Conservation (phyloP, 108 stramenopile species). For the Chaetoceros tenuissimus region DNA sequence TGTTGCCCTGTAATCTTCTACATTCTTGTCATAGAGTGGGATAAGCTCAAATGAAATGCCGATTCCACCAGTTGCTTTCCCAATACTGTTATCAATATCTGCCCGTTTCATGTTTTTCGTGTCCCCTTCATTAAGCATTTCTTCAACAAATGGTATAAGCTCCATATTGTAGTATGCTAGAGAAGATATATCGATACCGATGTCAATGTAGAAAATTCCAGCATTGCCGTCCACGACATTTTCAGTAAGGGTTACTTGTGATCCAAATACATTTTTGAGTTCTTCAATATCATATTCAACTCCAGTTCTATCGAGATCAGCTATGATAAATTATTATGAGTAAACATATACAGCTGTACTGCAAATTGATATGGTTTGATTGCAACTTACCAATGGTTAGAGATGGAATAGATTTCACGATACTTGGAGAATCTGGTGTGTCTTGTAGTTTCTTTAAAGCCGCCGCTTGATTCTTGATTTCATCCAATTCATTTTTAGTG, state of each 20-base stretch:
- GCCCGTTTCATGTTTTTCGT: slow-evolving; percentile 14
- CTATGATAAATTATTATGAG: neutral
- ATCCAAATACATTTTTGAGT: slow-evolving; percentile 28
- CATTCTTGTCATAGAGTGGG: slow-evolving; percentile 20
- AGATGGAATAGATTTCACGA: slow-evolving; percentile 60
- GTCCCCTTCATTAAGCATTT: slow-evolving; percentile 68
- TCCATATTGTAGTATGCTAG: slow-evolving; percentile 65
- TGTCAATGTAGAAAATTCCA: slow-evolving; percentile 82
- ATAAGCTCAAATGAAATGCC: slow-evolving; percentile 36
- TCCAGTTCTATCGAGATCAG: slow-evolving; percentile 28
- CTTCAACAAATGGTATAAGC: slow-evolving; percentile 62
- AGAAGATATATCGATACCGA: slow-evolving; percentile 72
- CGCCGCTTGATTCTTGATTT: slow-evolving; percentile 46
- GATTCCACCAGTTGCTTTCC: slow-evolving; percentile 66
- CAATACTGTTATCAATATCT: slow-evolving; percentile 39
- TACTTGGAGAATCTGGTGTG: slow-evolving; percentile 64
- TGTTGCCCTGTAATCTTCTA: slow-evolving; percentile 37
- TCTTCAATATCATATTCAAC: slow-evolving; percentile 56
- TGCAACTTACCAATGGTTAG: slow-evolving; percentile 42
- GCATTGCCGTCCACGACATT: slow-evolving; percentile 54
- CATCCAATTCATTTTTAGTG: slow-evolving; percentile 30
- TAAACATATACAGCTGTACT: neutral
- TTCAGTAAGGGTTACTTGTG: slow-evolving; percentile 49
- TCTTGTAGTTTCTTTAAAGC: slow-evolving; percentile 62
- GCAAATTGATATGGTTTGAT: neutral